phyloP scores from a whole-genome alignment of 164 flowering plant genomes.

The Annona cherimola region DNA sequence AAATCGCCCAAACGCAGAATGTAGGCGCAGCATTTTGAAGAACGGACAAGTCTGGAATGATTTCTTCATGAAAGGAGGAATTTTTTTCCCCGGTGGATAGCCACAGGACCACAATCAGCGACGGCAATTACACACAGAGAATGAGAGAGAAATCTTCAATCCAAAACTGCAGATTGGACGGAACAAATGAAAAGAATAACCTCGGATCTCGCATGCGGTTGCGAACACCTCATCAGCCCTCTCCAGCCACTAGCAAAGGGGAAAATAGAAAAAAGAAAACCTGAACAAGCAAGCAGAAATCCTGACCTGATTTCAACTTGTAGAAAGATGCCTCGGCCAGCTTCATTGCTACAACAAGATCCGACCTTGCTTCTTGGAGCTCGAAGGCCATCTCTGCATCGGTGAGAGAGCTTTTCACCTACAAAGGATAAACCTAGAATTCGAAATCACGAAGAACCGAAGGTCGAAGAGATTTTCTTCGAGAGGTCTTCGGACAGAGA shows the following conservation, averaged over 20 bases:
- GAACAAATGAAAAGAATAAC: no score
- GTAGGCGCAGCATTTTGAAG: not conserved
- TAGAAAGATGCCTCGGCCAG: slow-evolving; percentile 34
- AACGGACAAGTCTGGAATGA: not conserved
- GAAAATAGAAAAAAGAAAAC: not conserved
- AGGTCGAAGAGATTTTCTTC: not conserved
- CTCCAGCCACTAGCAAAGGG: not conserved
- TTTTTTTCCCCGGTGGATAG: no score
- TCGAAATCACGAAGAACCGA: not conserved
- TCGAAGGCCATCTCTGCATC: slow-evolving; percentile 25
- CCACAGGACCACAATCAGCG: no score
- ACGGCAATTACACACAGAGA: no score
- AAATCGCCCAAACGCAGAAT: no score
- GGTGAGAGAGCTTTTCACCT: slow-evolving; percentile 39
- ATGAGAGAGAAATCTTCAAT: not conserved
- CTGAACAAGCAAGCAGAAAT: not conserved
- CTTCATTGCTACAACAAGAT: slow-evolving; percentile 42
- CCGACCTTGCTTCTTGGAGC: slow-evolving; percentile 36
- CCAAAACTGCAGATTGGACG: no score
- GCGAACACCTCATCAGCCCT: no score
- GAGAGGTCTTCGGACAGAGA: not conserved
- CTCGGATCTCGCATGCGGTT: no score
- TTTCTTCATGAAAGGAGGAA: no score
- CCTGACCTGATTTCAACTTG: slow-evolving; percentile 46
- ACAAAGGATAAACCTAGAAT: slow-evolving; percentile 13